These are phyloP conservation scores for Scenedesmus sp. DNA, from an alignment of 163 green algal genomes.

Conservation along the genomic window DNA sequence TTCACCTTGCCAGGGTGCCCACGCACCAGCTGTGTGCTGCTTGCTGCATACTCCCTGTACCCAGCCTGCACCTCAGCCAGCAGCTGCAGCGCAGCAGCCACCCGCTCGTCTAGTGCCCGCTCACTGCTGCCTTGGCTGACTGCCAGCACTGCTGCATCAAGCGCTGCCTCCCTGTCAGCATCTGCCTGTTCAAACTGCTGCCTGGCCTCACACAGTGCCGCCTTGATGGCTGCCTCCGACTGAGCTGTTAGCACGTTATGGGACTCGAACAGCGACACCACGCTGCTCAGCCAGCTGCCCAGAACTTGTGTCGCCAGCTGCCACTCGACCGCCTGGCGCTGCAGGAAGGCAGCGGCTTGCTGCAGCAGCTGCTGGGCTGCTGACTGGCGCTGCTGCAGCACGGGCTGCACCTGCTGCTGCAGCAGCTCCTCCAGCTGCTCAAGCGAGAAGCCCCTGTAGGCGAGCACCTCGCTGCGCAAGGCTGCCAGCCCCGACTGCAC, in stretches of 20 bases:
- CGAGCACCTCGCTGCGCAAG: conserved; percentile 13
- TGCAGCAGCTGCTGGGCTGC: conserved; percentile 55
- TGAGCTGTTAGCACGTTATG: conserved; percentile 27
- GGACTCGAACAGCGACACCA: conserved; percentile 56
- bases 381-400: conserved; percentile 51
- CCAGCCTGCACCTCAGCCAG: conserved; percentile 70
- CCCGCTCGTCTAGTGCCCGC: conserved; percentile 57
- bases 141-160: conserved; percentile 62
- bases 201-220: conserved; percentile 14
- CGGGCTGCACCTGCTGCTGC: conserved; percentile 50
- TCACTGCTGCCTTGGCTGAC: conserved; percentile 65
- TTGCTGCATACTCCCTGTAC: conserved; percentile 62
- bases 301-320: conserved; percentile 36
- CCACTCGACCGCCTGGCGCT: conserved; percentile 64
- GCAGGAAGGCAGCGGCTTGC: conserved; percentile 54
- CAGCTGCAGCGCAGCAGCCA: conserved; percentile 53
- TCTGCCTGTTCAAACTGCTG: conserved; percentile 65
- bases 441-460: conserved; percentile 25
- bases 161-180: conserved; percentile 56
- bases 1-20: conserved; percentile 55
- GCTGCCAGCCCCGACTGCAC: background rate
- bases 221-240: conserved; percentile 44
- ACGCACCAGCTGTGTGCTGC: conserved; percentile 41
- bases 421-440: conserved; percentile 47
- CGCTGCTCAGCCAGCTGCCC: conserved; percentile 52